Conservation (phyloP, 2,329 filamentous ascomycete genomes). For the Xylaria sp. region DNA sequence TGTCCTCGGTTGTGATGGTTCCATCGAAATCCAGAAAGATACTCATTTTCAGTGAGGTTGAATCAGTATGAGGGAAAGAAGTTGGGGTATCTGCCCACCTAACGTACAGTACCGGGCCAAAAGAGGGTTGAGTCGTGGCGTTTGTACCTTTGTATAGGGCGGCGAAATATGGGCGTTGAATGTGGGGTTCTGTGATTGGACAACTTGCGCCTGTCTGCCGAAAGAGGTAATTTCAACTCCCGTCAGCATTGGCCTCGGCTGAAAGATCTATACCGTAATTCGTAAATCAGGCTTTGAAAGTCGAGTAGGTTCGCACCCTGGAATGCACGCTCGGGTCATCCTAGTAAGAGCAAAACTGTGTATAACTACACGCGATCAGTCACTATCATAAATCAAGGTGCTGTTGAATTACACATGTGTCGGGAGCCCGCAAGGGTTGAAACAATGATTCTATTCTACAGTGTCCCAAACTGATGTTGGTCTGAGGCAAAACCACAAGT, state of each 20-base stretch:
- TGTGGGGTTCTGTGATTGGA: constrained; percentile 11
- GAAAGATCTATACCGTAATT: too few species aligned
- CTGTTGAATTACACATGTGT: background rate
- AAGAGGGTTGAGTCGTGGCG: background rate
- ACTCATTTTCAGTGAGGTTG: constrained; percentile 24
- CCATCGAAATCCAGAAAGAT: constrained; percentile 65
- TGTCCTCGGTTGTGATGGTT: constrained; percentile 62
- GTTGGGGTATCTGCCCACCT: background rate
- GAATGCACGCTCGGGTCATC: background rate
- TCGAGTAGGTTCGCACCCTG: background rate
- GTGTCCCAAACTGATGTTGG: background rate
- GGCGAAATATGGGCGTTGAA: background rate
- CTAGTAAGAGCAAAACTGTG: background rate
- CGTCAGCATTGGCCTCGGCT: too few species aligned
- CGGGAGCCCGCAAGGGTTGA: background rate
- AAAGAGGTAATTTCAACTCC: background rate
- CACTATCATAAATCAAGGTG: background rate
- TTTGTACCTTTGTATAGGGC: too few species aligned
- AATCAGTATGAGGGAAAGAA: background rate
- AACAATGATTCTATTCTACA: background rate
- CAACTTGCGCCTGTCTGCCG: background rate
- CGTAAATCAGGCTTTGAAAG: background rate
- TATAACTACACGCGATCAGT: background rate
- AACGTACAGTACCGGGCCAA: background rate
- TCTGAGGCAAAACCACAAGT: background rate